These are phyloP conservation scores for Pyrus bretschneideri DNA, from an alignment of 306 rosid genomes.

Conservation along the genomic window DNA sequence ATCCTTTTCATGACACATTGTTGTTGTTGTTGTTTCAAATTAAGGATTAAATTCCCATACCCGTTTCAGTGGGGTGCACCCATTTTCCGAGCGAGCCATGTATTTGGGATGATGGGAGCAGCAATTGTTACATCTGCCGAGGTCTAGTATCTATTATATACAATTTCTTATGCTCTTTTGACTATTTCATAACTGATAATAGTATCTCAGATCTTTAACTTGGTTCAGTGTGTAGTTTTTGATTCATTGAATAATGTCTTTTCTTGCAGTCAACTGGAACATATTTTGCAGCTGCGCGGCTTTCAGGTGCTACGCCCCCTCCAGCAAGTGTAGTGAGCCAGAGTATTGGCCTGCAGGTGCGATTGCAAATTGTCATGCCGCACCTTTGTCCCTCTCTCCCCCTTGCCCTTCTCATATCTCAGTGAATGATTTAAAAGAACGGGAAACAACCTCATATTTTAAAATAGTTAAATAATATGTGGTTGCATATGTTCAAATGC, in stretches of 20 bases:
- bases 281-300: constrained; percentile 81
- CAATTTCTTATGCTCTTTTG: background rate
- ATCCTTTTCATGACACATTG: constrained; percentile 1
- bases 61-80: constrained; percentile 98
- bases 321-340: constrained; percentile 75
- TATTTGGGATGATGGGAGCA: constrained; percentile 95
- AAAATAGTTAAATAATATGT: background rate
- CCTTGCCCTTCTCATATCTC: background rate
- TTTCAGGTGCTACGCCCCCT: constrained; percentile 97
- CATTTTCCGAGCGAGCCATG: constrained; percentile 87
- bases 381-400: background rate
- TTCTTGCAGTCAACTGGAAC: constrained; percentile 79
- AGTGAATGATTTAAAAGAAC: constrained; percentile 1
- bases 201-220: background rate
- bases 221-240: background rate
- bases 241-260: background rate
- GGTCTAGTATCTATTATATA: constrained; percentile 38
- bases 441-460: constrained; percentile 3
- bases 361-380: background rate
- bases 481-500: constrained; percentile 20
- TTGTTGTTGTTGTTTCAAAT: constrained; percentile 16
- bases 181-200: background rate
- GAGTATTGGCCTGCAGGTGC: constrained; percentile 84
- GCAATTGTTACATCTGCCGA: constrained; percentile 86
- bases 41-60: constrained; percentile 74